phyloP scores from a whole-genome alignment of 331 rosid genomes.

The Dryas integrifolia region DNA sequence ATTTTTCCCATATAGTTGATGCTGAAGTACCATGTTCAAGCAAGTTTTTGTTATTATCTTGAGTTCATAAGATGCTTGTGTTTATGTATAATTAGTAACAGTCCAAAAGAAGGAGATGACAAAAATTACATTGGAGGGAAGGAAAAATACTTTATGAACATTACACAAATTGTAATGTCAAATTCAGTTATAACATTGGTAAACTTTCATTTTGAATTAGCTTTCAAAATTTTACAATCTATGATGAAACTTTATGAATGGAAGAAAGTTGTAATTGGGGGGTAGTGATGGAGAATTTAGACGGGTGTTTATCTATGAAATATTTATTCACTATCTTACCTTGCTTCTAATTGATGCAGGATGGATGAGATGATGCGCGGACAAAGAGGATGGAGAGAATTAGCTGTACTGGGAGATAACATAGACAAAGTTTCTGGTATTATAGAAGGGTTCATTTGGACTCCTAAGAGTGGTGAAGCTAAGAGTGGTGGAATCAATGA shows the following conservation, averaged over 20 bases:
- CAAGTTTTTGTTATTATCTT: neutral
- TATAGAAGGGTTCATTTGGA: constrained; percentile 78
- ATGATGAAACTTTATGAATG: neutral
- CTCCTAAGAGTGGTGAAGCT: constrained; percentile 55
- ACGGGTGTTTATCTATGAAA: constrained; percentile 26
- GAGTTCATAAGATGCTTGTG: neutral
- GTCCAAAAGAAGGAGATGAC: neutral
- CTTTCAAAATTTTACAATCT: neutral
- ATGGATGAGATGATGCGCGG: constrained; percentile 99
- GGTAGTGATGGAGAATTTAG: constrained; percentile 7
- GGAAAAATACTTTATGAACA: neutral
- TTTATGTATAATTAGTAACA: neutral
- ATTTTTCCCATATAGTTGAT: neutral
- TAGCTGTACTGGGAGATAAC: constrained; percentile 83
- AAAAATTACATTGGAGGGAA: neutral
- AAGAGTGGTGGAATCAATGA: constrained; percentile 53
- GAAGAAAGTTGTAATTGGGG: neutral
- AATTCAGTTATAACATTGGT: neutral
- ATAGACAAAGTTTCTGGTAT: constrained; percentile 73
- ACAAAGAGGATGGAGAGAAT: constrained; percentile 97
- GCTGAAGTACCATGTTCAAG: neutral
- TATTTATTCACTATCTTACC: constrained; percentile 13
- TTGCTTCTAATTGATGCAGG: constrained; percentile 45
- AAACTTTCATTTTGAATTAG: neutral
- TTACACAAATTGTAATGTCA: neutral